Percentiles rank a stretch among this genome's conserved stretches.
Conservation (phyloP, 768 basidiomycete species). For the Leccinum aurantiacum region DNA sequence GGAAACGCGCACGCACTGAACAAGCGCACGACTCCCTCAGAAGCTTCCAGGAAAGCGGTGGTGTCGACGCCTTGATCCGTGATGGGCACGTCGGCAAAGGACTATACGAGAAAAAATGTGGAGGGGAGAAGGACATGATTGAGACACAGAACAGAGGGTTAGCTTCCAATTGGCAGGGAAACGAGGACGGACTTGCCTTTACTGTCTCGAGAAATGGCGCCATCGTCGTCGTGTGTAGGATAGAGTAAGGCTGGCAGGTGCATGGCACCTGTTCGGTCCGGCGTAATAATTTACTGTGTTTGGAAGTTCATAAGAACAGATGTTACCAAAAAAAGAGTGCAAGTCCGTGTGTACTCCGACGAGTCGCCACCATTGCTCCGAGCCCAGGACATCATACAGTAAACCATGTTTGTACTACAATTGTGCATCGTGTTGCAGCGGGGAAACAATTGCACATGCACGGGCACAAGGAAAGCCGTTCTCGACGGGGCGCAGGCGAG, state of each 20-base stretch:
- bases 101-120: constrained; percentile 48
- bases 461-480: no score
- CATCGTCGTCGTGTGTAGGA: constrained; percentile 42
- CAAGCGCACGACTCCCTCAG: constrained; percentile 82
- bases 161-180: neutral
- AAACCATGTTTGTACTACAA: no score
- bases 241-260: neutral
- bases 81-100: constrained; percentile 88
- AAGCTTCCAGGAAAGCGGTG: constrained; percentile 80
- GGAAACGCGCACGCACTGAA: constrained; percentile 62
- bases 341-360: neutral
- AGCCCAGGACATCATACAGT: no score
- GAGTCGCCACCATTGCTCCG: no score
- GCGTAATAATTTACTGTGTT: neutral
- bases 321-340: neutral
- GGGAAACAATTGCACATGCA: no score
- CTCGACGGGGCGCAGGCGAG: no score
- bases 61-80: constrained; percentile 90
- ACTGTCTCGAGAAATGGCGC: constrained; percentile 74
- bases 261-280: neutral
- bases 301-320: neutral
- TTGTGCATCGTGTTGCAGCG: no score
- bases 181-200: constrained; percentile 42
- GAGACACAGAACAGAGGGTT: neutral
- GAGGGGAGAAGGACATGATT: neutral